Evolutionary conservation across 441 rosid genomes (phyloP), one percentile per base, ranked within the genome.

Genomic region (Melastoma candidum): DNA sequence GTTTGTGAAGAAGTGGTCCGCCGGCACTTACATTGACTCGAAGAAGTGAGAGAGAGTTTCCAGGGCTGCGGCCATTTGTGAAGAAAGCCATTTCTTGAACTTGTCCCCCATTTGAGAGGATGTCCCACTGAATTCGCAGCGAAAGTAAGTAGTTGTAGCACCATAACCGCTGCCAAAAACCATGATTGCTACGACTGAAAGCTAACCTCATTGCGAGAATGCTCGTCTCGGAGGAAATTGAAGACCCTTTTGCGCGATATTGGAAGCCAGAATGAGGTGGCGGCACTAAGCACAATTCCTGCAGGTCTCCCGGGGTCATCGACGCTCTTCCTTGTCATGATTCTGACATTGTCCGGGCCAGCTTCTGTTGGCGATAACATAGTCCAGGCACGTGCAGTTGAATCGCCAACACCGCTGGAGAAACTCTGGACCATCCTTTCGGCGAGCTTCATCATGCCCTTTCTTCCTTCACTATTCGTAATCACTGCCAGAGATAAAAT

Each of bases 181-280:
- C 22, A 17, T 17, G 22, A 17, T 17, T 17, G 22, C 22, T 17
- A 17, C 39, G 29, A 45, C 3, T 72, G 22, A 17, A 17, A 17
- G 22, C 22, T 17, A 17, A 88, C 98, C 86, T 81, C 77, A 44
- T 12, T 63, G 58, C 96, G 79, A 7, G 81, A 72, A 29, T 74
- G 74, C 60, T 86, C 96, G 36, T 93, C 88, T 0, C 95, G 79
- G 26, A 93, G 90, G 68, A 78, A 93, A 66, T 89, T 87, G 29
- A 93, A 86, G 46, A 86, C 77, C 26, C 57, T 56, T 29, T 73
- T 72, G 0, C 84, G 96, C 0, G 90, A 56, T 52, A 72, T 87
- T 2, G 97, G 89, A 48, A 89, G 73, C 99, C 97, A 93, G 59
- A 89, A 84, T 8, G 99, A 89, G 72, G 97, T 80, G 8, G 95